Conservation (phyloP, 805 yeast genomes). For the Candida ficus region DNA sequence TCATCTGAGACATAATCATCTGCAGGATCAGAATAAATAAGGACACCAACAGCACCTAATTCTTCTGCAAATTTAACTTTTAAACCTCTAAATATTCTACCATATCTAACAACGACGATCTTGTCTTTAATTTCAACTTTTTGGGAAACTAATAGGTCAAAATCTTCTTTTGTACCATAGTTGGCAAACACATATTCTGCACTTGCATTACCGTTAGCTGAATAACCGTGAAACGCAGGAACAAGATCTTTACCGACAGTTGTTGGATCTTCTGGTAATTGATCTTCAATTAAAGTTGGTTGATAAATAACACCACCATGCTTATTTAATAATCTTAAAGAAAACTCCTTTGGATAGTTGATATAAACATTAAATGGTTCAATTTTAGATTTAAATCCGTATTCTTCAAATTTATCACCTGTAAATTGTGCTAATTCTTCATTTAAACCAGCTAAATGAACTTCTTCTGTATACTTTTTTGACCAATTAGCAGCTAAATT, state of each 20-base stretch:
- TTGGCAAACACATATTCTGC: constrained; percentile 62
- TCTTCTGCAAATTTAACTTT: constrained; percentile 76
- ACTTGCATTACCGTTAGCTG: constrained; percentile 72
- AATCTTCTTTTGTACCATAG: constrained; percentile 63
- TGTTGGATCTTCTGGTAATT: constrained; percentile 44
- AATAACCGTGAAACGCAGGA: constrained; percentile 74
- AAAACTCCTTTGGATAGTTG: constrained; percentile 55
- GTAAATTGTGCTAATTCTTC: constrained; percentile 53
- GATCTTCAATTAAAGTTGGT: constrained; percentile 52
- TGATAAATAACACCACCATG: constrained; percentile 32
- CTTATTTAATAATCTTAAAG: constrained; percentile 37
- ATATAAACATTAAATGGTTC: constrained; percentile 59
- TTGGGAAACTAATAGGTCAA: constrained; percentile 36
- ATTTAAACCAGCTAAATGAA: constrained; percentile 57
- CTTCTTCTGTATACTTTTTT: constrained; percentile 42
- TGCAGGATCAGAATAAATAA: constrained; percentile 65
- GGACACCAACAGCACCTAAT: constrained; percentile 59
- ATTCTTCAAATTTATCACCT: constrained; percentile 48
- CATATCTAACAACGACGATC: constrained; percentile 65
- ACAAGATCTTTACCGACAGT: constrained; percentile 40
- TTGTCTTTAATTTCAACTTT: constrained; percentile 51
- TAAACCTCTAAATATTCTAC: constrained; percentile 62
- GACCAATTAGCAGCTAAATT: constrained; percentile 50
- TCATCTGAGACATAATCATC: constrained; percentile 59
- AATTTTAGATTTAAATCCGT: constrained; percentile 48